A percentile compares a stretch with the other conserved stretches of the same genome.
Evolutionary conservation across 176 grass and related monocot species (phyloP).

Genomic region (Musa acuminata): DNA sequence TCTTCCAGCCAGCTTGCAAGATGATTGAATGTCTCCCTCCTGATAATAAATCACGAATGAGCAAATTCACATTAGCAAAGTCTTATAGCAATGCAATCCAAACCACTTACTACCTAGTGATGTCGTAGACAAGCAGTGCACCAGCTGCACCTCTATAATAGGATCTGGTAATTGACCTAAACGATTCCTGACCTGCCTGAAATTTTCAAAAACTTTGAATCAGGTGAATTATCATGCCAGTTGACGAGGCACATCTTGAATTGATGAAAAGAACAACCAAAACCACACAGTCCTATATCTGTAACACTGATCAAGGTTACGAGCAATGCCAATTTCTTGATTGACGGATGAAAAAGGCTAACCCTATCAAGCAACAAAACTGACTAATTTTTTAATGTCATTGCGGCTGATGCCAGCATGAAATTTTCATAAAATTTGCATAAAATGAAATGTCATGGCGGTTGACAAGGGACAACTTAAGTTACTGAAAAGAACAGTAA

Average conservation of each 20-base stretch:
- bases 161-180: slow-evolving; percentile 66
- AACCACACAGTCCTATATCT: not conserved
- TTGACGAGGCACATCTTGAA: slow-evolving; percentile 1
- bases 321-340: too few species aligned
- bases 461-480: too few species aligned
- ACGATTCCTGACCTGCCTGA: slow-evolving; percentile 73
- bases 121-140: slow-evolving; percentile 61
- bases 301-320: too few species aligned
- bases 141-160: slow-evolving; percentile 72
- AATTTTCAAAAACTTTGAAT: slow-evolving; percentile 2
- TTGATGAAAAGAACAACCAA: not conserved
- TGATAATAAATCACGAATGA: not conserved
- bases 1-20: slow-evolving; percentile 70
- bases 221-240: not conserved
- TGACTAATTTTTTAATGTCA: too few species aligned
- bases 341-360: too few species aligned
- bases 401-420: too few species aligned
- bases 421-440: too few species aligned
- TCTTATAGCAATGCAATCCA: not conserved
- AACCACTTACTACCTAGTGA: slow-evolving; percentile 37
- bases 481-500: too few species aligned
- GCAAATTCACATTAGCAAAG: not conserved
- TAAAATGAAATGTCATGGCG: too few species aligned
- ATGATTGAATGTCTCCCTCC: slow-evolving; percentile 75
- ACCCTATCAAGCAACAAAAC: too few species aligned